Evolutionary conservation across 192 early-diverging fungal genomes (phyloP).

Genomic region (Coemansia sp.): DNA sequence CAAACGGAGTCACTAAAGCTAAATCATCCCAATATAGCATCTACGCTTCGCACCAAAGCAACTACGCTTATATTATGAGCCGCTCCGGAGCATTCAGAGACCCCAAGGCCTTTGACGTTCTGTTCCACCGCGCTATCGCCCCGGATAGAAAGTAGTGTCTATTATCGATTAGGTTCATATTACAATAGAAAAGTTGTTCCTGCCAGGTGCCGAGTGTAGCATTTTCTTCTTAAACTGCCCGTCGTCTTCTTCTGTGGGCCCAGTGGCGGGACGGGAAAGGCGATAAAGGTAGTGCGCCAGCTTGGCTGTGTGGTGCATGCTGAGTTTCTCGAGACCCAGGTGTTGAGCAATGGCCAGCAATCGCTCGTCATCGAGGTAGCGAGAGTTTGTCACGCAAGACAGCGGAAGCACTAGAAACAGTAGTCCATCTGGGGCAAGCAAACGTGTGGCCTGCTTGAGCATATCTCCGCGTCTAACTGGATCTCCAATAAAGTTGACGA

Average conservation of each 20-base stretch:
- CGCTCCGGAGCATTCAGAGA: conserved; percentile 32
- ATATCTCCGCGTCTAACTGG: conserved; percentile 69
- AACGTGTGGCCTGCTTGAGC: conserved; percentile 53
- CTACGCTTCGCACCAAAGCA: conserved; percentile 10
- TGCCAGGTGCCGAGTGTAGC: conserved; percentile 58
- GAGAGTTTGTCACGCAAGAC: conserved; percentile 81
- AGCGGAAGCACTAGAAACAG: conserved; percentile 80
- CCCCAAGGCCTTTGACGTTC: conserved; percentile 27
- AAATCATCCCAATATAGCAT: conserved; percentile 41
- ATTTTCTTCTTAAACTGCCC: conserved; percentile 62
- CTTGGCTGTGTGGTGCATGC: conserved; percentile 67
- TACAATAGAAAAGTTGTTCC: conserved; percentile 79
- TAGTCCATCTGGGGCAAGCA: conserved; percentile 57
- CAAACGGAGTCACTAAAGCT: conserved; percentile 22
- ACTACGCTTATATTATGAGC: conserved; percentile 40
- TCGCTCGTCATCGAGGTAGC: conserved; percentile 79
- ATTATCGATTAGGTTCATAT: conserved; percentile 17
- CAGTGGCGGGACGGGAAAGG: conserved; percentile 6
- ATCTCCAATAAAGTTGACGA: conserved; percentile 90
- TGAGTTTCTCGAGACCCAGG: conserved; percentile 64
- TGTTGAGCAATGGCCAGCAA: conserved; percentile 62
- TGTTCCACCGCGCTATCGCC: conserved; percentile 29
- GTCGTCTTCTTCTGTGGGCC: background rate
- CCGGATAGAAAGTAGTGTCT: background rate
- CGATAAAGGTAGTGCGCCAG: conserved; percentile 80